These are phyloP conservation scores for Fusarium siculi DNA, from an alignment of 2,329 filamentous ascomycete genomes.

Conservation along the genomic window DNA sequence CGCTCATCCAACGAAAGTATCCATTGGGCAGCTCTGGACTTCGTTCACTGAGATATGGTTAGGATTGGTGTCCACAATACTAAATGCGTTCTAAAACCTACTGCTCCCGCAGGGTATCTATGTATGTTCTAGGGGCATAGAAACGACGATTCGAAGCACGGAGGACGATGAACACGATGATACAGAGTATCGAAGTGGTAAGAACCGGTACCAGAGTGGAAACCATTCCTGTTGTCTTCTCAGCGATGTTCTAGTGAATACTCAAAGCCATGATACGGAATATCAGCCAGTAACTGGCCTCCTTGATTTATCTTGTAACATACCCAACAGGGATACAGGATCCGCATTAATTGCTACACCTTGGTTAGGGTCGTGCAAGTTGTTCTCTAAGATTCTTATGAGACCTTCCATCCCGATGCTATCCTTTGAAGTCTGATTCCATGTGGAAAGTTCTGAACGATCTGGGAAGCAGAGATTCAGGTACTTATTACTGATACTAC, in stretches of 20 bases:
- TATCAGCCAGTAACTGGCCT: not conserved
- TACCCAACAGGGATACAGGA: not conserved
- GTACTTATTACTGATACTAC: not conserved
- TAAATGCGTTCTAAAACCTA: too few species aligned
- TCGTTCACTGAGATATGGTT: conserved; percentile 57
- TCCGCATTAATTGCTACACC: not conserved
- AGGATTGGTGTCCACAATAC: too few species aligned
- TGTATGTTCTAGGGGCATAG: conserved; percentile 65
- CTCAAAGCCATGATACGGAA: too few species aligned
- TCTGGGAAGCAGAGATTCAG: not conserved
- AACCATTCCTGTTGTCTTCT: conserved; percentile 23
- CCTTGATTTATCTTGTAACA: not conserved
- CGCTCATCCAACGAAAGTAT: conserved; percentile 68
- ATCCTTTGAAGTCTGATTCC: not conserved
- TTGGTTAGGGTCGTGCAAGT: not conserved
- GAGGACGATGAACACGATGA: conserved; percentile 61
- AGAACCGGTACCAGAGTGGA: conserved; percentile 30
- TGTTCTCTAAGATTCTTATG: not conserved
- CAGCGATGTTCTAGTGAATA: too few species aligned
- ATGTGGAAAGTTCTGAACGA: not conserved
- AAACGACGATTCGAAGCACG: conserved; percentile 61
- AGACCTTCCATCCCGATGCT: not conserved
- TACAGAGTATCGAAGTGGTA: conserved; percentile 58
- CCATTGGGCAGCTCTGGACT: conserved; percentile 65
- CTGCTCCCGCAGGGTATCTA: conserved; percentile 61